Percentiles rank a stretch among this genome's conserved stretches.
Evolutionary conservation across 1,139 yeast species (phyloP).

Genomic region (Taiozyma sp.): DNA sequence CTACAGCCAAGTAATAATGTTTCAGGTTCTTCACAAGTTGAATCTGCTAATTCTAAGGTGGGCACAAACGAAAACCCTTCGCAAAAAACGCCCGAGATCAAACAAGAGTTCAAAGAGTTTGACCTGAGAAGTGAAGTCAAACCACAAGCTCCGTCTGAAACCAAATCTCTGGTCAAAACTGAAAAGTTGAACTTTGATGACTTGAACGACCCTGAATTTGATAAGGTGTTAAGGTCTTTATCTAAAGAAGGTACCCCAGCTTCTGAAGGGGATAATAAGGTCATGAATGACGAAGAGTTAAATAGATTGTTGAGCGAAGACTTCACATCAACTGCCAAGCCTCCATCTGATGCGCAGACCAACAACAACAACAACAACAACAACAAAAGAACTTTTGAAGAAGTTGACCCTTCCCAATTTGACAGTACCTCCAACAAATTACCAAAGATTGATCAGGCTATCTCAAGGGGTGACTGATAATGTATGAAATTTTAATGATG

Average conservation of each 20-base stretch:
- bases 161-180: not conserved
- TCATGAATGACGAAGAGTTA: constrained; percentile 21
- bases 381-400: constrained; percentile 15
- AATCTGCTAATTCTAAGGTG: not conserved
- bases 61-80: not conserved
- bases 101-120: not conserved
- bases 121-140: not conserved
- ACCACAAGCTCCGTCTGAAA: not conserved
- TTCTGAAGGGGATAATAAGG: constrained; percentile 10
- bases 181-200: constrained; percentile 11
- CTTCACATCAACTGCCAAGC: constrained; percentile 8
- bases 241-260: constrained; percentile 24
- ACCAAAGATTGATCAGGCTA: constrained; percentile 10
- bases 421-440: constrained; percentile 7
- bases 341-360: not conserved
- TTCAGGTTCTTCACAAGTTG: not conserved
- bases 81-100: not conserved
- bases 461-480: not conserved
- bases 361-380: no score
- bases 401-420: constrained; percentile 9
- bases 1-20: not conserved
- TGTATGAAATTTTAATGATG: not conserved
- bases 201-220: constrained; percentile 23
- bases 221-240: constrained; percentile 20
- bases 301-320: constrained; percentile 20